A percentile compares a stretch with the other conserved stretches of the same genome.
Conservation (phyloP, 768 basidiomycete species). For the Kwoniella dejecticola region DNA sequence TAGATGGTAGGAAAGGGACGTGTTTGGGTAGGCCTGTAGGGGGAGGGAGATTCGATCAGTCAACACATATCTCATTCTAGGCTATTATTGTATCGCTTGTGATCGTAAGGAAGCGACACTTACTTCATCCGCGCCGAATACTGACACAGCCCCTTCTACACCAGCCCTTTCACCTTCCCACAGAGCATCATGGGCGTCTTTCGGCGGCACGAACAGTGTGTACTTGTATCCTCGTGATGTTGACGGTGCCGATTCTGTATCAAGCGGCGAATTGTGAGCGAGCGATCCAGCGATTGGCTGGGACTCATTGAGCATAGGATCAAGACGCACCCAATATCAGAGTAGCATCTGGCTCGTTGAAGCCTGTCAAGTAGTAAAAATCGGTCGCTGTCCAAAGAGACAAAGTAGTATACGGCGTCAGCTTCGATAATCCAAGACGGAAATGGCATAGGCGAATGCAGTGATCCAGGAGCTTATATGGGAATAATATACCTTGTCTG, state of each 20-base stretch:
- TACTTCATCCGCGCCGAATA: constrained; percentile 79
- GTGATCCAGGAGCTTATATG: not conserved
- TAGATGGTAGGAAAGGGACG: constrained; percentile 59
- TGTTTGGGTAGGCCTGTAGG: constrained; percentile 42
- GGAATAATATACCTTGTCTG: constrained; percentile 21
- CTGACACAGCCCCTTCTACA: constrained; percentile 63
- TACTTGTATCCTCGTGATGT: constrained; percentile 77
- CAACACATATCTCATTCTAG: too few species aligned
- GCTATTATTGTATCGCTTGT: too few species aligned
- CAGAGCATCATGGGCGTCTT: constrained; percentile 72
- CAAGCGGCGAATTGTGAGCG: not conserved
- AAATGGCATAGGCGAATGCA: too few species aligned
- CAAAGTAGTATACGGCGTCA: not conserved
- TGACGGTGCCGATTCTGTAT: constrained; percentile 67
- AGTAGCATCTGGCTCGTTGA: constrained; percentile 88
- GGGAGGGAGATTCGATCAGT: too few species aligned
- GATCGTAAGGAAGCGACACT: too few species aligned
- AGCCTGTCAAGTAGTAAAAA: constrained; percentile 83
- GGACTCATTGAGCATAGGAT: not conserved
- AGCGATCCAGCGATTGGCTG: not conserved
- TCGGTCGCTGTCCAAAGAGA: constrained; percentile 56
- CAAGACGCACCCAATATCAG: constrained; percentile 75
- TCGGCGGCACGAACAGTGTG: constrained; percentile 78
- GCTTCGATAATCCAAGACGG: not conserved
- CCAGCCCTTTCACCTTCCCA: constrained; percentile 90